A percentile compares a stretch with the other conserved stretches of the same genome.
Conservation (phyloP, 2,329 filamentous ascomycete genomes). For the Neonectria hederae region DNA sequence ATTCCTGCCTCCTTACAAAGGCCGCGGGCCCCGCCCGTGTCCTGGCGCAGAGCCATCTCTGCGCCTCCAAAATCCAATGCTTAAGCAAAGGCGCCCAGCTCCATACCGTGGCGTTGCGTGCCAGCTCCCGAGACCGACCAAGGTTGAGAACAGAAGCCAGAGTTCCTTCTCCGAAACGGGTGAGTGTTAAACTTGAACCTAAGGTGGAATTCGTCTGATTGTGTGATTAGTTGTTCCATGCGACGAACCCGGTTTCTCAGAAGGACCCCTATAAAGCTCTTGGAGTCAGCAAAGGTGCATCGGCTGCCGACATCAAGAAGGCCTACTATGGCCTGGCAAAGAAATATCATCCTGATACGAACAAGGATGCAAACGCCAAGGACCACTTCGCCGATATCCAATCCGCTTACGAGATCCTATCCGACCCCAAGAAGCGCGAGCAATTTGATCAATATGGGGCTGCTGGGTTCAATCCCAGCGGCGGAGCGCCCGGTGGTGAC, state of each 20-base stretch:
- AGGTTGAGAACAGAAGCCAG: slow-evolving; percentile 28
- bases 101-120: slow-evolving; percentile 45
- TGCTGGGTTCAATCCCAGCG: slow-evolving; percentile 84
- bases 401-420: slow-evolving; percentile 91
- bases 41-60: slow-evolving; percentile 55
- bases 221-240: slow-evolving; percentile 64
- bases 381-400: slow-evolving; percentile 95
- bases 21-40: slow-evolving; percentile 57
- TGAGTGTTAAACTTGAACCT: slow-evolving; percentile 37
- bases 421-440: slow-evolving; percentile 91
- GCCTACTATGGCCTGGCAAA: slow-evolving; percentile 98
- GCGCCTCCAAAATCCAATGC: slow-evolving; percentile 53
- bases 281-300: slow-evolving; percentile 84
- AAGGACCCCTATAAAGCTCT: slow-evolving; percentile 89
- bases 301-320: slow-evolving; percentile 92
- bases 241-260: slow-evolving; percentile 62
- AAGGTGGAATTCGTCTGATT: slow-evolving; percentile 27
- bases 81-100: slow-evolving; percentile 51
- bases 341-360: slow-evolving; percentile 97
- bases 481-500: slow-evolving; percentile 65
- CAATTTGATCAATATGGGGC: slow-evolving; percentile 92
- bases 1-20: slow-evolving; percentile 58
- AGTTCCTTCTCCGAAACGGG: slow-evolving; percentile 38
- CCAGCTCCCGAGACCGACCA: slow-evolving; percentile 31
- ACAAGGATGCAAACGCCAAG: slow-evolving; percentile 93